Conservation (phyloP, 805 yeast genomes). For the Candida dajiaensis region DNA sequence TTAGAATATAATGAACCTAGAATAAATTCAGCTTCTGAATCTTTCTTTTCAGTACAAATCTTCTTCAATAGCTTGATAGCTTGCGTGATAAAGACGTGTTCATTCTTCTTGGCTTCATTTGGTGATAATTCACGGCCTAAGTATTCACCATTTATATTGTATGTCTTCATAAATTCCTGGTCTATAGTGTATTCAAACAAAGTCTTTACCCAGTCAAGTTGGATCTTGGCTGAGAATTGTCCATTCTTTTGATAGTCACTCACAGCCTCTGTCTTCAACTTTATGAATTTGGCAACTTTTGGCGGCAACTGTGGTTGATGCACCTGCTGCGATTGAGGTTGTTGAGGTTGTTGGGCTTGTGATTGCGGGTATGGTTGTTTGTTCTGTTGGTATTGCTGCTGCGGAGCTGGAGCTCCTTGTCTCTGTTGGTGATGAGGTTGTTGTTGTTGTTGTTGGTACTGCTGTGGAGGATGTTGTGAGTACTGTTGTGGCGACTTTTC, state of each 20-base stretch:
- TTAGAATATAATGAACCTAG: conserved; percentile 60
- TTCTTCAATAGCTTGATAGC: conserved; percentile 57
- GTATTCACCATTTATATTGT: conserved; percentile 43
- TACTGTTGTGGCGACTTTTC: not conserved
- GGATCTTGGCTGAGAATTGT: conserved; percentile 43
- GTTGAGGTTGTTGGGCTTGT: conserved; percentile 14
- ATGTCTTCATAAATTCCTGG: conserved; percentile 35
- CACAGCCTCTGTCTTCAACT: conserved; percentile 27
- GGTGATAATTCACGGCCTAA: conserved; percentile 31
- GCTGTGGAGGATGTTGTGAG: not conserved
- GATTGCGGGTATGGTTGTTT: not conserved
- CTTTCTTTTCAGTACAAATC: conserved; percentile 41
- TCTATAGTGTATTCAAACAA: conserved; percentile 42
- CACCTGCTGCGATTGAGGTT: not conserved
- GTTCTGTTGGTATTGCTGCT: not conserved
- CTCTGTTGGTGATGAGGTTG: not conserved
- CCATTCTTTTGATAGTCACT: conserved; percentile 26
- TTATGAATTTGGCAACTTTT: conserved; percentile 20
- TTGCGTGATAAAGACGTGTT: conserved; percentile 48
- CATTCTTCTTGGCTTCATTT: conserved; percentile 43
- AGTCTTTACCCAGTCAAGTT: conserved; percentile 57
- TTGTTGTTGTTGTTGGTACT: not conserved
- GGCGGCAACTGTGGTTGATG: not conserved
- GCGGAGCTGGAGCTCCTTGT: not conserved
- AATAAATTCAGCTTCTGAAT: conserved; percentile 52